phyloP scores from a whole-genome alignment of 139 green algal species.

The Closterium sp. region DNA sequence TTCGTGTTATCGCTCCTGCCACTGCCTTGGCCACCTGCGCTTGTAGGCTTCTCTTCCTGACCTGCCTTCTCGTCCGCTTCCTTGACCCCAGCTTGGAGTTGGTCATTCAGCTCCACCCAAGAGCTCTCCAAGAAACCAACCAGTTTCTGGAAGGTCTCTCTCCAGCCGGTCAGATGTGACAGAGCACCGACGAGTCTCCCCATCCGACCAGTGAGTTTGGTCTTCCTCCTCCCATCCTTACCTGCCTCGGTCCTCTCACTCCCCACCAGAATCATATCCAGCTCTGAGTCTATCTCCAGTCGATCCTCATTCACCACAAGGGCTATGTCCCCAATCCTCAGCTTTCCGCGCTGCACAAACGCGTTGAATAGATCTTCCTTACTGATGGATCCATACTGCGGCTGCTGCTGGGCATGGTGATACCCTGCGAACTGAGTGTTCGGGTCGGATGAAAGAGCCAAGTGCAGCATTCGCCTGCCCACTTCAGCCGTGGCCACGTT shows the following conservation, averaged over 20 bases:
- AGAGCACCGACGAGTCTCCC: not conserved
- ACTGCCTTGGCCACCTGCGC: too few relatives aligned
- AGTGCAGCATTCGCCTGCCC: slow-evolving; percentile 3
- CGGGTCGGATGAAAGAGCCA: not conserved
- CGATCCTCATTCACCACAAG: not conserved
- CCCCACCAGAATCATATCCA: not conserved
- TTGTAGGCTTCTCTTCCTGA: not conserved
- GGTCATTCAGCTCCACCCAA: not conserved
- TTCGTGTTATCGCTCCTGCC: not conserved
- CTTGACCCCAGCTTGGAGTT: not conserved
- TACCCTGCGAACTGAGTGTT: not conserved
- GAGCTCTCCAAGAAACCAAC: not conserved
- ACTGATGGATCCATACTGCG: not conserved
- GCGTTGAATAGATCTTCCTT: too few relatives aligned
- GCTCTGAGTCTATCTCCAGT: not conserved
- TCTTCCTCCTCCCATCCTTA: too few relatives aligned
- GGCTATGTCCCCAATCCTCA: not conserved
- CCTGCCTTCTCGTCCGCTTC: not conserved
- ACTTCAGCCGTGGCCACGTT: slow-evolving; percentile 40
- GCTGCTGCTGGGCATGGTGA: not conserved
- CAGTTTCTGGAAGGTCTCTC: not conserved
- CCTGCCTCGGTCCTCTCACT: slow-evolving; percentile 2
- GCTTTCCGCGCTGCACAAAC: not conserved
- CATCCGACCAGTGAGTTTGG: too few relatives aligned
- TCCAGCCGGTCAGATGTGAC: not conserved